Conservation (phyloP, 768 basidiomycete species). For the Phallus indusiatus region DNA sequence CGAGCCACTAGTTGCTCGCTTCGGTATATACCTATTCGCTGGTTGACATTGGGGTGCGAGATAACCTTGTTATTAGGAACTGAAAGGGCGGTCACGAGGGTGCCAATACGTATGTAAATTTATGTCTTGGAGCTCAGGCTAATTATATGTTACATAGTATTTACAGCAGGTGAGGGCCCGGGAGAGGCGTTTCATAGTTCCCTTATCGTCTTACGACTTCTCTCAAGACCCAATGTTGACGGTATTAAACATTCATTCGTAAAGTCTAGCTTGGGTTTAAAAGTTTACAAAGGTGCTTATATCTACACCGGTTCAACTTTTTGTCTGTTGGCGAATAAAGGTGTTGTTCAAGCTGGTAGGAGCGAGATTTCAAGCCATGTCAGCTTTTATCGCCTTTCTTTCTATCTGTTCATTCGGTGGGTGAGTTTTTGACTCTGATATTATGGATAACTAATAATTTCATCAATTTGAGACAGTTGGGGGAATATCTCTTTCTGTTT, state of each 20-base stretch:
- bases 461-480: conserved; percentile 18
- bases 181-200: background rate
- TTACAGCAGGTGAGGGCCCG: conserved; percentile 11
- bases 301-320: conserved; percentile 27
- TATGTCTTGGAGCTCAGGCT: background rate
- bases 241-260: background rate
- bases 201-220: background rate
- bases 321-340: conserved; percentile 19
- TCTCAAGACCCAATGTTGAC: background rate
- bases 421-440: background rate
- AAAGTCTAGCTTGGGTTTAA: background rate
- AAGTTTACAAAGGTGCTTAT: conserved; percentile 25
- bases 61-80: background rate
- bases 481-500: conserved; percentile 25
- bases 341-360: conserved; percentile 22
- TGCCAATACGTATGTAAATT: conserved; percentile 7
- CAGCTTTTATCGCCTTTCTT: conserved; percentile 8
- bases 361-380: conserved; percentile 7
- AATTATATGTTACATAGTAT: conserved; percentile 6
- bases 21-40: background rate
- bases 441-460: background rate
- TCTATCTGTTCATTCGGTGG: conserved; percentile 10
- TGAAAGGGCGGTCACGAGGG: conserved; percentile 6
- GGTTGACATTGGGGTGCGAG: background rate
- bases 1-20: conserved; percentile 7